These are phyloP conservation scores for Halenospora varia DNA, from an alignment of 495 filamentous ascomycete species.

Conservation along the genomic window DNA sequence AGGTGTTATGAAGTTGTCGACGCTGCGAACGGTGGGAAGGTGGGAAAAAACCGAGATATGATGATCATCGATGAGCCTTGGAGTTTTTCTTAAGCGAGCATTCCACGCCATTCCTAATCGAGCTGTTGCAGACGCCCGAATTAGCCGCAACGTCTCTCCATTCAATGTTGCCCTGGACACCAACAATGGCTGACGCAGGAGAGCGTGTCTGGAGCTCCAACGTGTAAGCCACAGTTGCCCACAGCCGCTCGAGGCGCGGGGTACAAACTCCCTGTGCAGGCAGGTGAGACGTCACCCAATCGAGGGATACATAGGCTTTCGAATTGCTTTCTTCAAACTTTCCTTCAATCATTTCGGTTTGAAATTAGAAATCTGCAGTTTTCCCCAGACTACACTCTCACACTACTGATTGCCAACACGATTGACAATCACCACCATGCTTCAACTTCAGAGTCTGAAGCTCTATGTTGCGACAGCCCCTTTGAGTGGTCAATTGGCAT, in stretches of 20 bases:
- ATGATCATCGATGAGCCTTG: not conserved
- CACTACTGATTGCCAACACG: not conserved
- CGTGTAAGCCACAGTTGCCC: not conserved
- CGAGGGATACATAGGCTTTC: not conserved
- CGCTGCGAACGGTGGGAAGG: too few relatives aligned
- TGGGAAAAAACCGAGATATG: not conserved
- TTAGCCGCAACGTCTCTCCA: not conserved
- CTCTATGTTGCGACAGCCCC: not conserved
- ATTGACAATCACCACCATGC: conserved; percentile 3
- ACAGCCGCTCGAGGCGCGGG: not conserved
- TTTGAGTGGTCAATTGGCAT: not conserved
- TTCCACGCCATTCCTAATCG: not conserved
- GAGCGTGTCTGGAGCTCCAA: not conserved
- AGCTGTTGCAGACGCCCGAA: too few relatives aligned
- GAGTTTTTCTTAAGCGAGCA: not conserved
- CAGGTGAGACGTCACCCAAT: not conserved
- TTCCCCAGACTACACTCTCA: not conserved
- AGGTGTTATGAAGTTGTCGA: not conserved
- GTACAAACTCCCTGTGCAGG: not conserved
- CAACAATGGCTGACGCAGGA: not conserved
- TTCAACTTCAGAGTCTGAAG: conserved; percentile 4
- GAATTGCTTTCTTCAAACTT: too few relatives aligned
- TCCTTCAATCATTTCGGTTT: too few relatives aligned
- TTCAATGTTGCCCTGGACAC: not conserved
- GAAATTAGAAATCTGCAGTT: too few relatives aligned